A percentile compares a stretch with the other conserved stretches of the same genome.
Evolutionary conservation across 2,329 filamentous ascomycete genomes (phyloP).

Genomic region (Trichoderma arundinaceum): DNA sequence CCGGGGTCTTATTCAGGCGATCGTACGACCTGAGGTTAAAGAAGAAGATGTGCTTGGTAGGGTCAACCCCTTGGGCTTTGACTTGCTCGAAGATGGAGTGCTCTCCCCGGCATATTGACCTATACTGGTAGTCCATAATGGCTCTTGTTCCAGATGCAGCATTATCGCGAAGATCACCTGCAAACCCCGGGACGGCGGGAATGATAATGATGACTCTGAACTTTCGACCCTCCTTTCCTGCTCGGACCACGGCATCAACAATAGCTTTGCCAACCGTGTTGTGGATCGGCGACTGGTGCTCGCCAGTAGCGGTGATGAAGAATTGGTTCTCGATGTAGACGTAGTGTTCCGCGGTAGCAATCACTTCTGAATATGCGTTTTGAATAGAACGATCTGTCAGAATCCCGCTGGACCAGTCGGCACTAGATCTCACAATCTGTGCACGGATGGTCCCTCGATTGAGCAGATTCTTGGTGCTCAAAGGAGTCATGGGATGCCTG

Average conservation of each 20-base stretch:
- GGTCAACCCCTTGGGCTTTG: conserved; percentile 73
- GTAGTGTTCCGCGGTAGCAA: conserved; percentile 85
- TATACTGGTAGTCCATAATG: conserved; percentile 99
- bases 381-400: conserved; percentile 84
- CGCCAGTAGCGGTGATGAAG: conserved; percentile 93
- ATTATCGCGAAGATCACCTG: conserved; percentile 83
- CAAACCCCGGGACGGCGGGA: conserved; percentile 91
- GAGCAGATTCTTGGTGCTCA: conserved; percentile 68
- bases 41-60: conserved; percentile 81
- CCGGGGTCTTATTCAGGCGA: conserved; percentile 81
- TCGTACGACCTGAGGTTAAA: conserved; percentile 96
- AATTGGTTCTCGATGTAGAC: conserved; percentile 99
- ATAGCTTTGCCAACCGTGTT: conserved; percentile 89
- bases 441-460: conserved; percentile 77
- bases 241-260: conserved; percentile 84
- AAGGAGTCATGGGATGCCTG: conserved; percentile 74
- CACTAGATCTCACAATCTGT: conserved; percentile 87
- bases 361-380: conserved; percentile 84
- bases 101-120: conserved; percentile 89
- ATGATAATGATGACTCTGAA: conserved; percentile 92
- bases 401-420: conserved; percentile 93
- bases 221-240: conserved; percentile 80
- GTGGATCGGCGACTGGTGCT: conserved; percentile 83
- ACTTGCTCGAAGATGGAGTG: conserved; percentile 88
- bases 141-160: conserved; percentile 85